Base-by-base conservation (phyloP, 2,329 filamentous ascomycete species). In the Scedosporium boydii region DNA sequence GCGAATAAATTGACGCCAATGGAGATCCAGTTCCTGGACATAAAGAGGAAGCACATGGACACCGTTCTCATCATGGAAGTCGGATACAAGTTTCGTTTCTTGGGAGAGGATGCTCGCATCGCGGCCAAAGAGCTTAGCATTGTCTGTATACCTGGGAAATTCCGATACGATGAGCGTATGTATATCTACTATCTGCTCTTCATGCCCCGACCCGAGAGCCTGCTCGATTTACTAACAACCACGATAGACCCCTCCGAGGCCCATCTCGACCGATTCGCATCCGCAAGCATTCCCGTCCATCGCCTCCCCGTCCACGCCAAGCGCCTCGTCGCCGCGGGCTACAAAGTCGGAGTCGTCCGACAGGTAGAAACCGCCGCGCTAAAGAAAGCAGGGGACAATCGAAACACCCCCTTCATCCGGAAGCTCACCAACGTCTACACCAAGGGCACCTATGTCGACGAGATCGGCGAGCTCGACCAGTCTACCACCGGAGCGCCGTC, bases 401-500 rank as follows among this genome's bases (percentile, higher is more conserved):
- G 91, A 63, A 97, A 96, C 70, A 85, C 92, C 0, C 93, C 95
- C 0, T 99, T 99, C 69, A 85, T 91, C 44, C 87, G 95, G 42
- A 95, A 96, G 69, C 85, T 99, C 69, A 98, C 95, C 16, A 97
- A 96, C 70, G 81, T 99, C 6, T 99, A 99, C 75, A 99, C 95
- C 7, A 99, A 98, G 74, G 95, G 93, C 53, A 99, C 95, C 2
- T 99, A 98, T 69, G 88, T 99, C 63, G 95, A 98, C 70, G 95
- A 99, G 72, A 83, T 90, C 9, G 93, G 95, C 65, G 91, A 91
- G 27, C 75, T 96, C 4, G 88, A 90, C 60, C 77, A 78, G 62
- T 71, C 70, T 68, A 78, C 69, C 67, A 77, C 65, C 0, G 79
- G 82, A 46, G 79, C 83, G 1, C 81, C 86, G 0, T 78, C 83